Evolutionary conservation across 768 basidiomycete species (phyloP).

Genomic region (Leucogyrophana mollusca): DNA sequence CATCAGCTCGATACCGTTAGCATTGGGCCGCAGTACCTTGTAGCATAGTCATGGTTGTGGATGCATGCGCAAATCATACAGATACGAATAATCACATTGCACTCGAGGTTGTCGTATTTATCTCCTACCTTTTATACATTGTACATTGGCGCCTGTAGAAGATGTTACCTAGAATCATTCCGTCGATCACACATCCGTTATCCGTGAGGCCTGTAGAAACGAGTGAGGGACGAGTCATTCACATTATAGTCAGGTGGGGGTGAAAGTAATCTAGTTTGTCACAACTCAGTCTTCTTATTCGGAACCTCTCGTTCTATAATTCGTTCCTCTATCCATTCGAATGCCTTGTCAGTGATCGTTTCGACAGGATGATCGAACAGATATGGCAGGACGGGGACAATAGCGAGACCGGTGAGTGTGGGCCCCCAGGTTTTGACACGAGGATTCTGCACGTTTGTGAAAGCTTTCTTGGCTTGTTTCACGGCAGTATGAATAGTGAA

Average conservation of each 20-base stretch:
- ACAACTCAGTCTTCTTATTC: slow-evolving; percentile 32
- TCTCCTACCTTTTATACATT: neutral
- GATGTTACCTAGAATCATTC: too few relatives aligned
- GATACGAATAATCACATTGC: neutral
- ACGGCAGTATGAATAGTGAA: slow-evolving; percentile 86
- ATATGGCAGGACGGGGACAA: slow-evolving; percentile 73
- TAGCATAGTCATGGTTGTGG: slow-evolving; percentile 3
- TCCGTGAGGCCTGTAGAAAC: too few relatives aligned
- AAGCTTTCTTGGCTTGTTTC: slow-evolving; percentile 66
- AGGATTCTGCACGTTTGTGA: slow-evolving; percentile 54
- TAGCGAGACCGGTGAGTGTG: slow-evolving; percentile 67
- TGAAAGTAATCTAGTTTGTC: too few relatives aligned
- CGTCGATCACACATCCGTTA: too few relatives aligned
- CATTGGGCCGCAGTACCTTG: slow-evolving; percentile 35
- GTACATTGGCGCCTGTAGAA: neutral
- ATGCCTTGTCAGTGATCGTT: slow-evolving; percentile 60
- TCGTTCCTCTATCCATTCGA: slow-evolving; percentile 67
- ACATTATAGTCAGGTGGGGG: too few relatives aligned
- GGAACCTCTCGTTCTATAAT: slow-evolving; percentile 40
- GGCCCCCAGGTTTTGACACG: slow-evolving; percentile 73
- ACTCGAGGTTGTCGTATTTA: neutral
- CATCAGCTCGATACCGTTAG: slow-evolving; percentile 79
- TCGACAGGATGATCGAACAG: slow-evolving; percentile 83
- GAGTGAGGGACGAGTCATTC: neutral
- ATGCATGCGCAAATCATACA: neutral